Base-by-base conservation (phyloP, 108 stramenopile species). In the Parietichytrium sp. region DNA sequence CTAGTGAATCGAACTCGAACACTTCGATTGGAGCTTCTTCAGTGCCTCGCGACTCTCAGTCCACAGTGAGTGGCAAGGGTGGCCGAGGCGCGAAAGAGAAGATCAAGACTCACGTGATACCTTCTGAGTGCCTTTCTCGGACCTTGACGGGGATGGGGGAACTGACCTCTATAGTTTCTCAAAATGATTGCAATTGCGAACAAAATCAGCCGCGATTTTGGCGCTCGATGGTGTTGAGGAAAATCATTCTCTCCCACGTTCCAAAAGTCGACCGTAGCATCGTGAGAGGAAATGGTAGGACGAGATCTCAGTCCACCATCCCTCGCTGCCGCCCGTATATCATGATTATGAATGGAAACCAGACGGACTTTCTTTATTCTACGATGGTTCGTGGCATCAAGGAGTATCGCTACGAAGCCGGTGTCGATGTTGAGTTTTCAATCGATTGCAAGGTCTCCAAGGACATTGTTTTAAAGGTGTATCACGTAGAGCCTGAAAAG, bases 311-410 rank as follows among this genome's bases (percentile, higher is more conserved):
- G n/a, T n/a, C n/a, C n/a, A n/a, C n/a, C n/a, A n/a, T n/a, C n/a
- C n/a, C n/a, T n/a, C n/a, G n/a, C n/a, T 72, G 61, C 45, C 61
- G 61, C 10, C 61, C 61, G 16, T 72, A 72, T 42, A 25, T 72
- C 2, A 72, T 72, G 61, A 20, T 72, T n/a, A 72, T 72, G 61
- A 72, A 72, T 2, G 61, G 61, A 7, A 42, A 72, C 20, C 61
- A 72, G 61, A 72, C 16, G 15, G 61, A 72, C 42, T 72, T 72
- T 45, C 42, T 72, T 6, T 42, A 72, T 25, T 72, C 61, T 10
- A 72, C 61, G 15, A 72, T 72, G 61, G 61, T 72, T 0, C 61
- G 45, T 16, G 61, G 61, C 10, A 72, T 72, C 45, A 33, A 42
- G 38, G 38, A 36, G 42, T 33, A 33, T 10, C 29, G 33, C 12